Percentiles rank a stretch among this genome's conserved stretches.
phyloP scores from a whole-genome alignment of 805 yeast genomes.

The Suhomyces kilbournensis region DNA sequence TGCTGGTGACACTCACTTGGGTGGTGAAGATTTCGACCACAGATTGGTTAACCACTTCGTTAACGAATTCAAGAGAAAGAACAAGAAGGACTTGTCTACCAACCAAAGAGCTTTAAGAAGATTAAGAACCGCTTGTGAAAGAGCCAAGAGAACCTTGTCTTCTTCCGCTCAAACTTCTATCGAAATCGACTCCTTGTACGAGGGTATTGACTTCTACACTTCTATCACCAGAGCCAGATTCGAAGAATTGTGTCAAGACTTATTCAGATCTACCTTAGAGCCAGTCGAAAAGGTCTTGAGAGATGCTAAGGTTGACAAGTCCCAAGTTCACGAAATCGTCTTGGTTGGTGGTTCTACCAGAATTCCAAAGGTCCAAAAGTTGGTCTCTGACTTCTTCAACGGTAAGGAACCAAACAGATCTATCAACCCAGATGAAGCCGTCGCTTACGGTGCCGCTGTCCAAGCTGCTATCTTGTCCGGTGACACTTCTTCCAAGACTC shows the following conservation, averaged over 20 bases:
- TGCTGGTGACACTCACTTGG: conserved; percentile 61
- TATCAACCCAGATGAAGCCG: conserved; percentile 98
- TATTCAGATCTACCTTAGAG: conserved; percentile 89
- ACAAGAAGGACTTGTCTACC: conserved; percentile 87
- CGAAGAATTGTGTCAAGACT: conserved; percentile 92
- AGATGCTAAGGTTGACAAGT: conserved; percentile 87
- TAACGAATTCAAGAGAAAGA: conserved; percentile 95
- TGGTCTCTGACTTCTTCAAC: conserved; percentile 93
- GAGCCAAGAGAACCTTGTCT: conserved; percentile 98
- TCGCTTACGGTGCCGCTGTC: conserved; percentile 98
- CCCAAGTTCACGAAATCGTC: conserved; percentile 87
- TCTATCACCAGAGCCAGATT: conserved; percentile 96
- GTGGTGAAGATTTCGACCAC: conserved; percentile 99
- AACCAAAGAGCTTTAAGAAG: conserved; percentile 98
- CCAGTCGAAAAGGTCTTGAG: conserved; percentile 94
- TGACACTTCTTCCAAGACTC: conserved; percentile 94
- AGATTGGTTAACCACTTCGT: conserved; percentile 92
- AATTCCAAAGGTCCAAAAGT: conserved; percentile 95
- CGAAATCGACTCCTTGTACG: conserved; percentile 91
- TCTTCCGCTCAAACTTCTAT: conserved; percentile 93
- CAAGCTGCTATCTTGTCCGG: conserved; percentile 97
- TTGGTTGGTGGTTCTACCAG: conserved; percentile 98
- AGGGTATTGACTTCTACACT: conserved; percentile 95
- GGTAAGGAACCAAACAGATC: conserved; percentile 97
- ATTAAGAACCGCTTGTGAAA: conserved; percentile 98